Percentiles rank a stretch among this genome's conserved stretches.
Evolutionary conservation across 2,329 filamentous ascomycete species (phyloP).

Genomic region (Verticillium nubilum): DNA sequence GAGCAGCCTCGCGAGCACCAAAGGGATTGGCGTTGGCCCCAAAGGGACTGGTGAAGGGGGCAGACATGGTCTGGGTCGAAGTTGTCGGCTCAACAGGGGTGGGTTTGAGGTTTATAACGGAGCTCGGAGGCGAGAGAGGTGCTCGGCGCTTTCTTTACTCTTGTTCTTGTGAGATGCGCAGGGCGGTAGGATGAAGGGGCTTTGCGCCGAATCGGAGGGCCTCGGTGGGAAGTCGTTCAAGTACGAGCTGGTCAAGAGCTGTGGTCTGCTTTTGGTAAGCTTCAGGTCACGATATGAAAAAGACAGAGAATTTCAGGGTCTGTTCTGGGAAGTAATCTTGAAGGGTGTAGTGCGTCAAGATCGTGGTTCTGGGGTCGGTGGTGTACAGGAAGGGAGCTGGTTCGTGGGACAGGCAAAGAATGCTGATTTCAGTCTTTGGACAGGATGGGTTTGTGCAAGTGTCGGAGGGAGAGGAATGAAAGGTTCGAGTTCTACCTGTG

Average conservation of each 20-base stretch:
- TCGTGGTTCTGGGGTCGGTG: background rate
- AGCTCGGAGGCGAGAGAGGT: background rate
- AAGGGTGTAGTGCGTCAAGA: background rate
- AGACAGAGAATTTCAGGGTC: background rate
- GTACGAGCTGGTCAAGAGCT: conserved; percentile 56
- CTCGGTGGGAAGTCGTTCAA: conserved; percentile 54
- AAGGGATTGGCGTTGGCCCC: conserved; percentile 69
- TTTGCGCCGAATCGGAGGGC: conserved; percentile 67
- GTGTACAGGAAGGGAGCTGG: background rate
- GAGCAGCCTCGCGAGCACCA: conserved; percentile 38
- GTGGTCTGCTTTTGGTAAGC: conserved; percentile 59
- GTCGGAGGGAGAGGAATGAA: background rate
- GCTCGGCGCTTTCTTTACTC: background rate
- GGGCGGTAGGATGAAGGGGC: conserved; percentile 58
- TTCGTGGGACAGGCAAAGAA: conserved; percentile 8
- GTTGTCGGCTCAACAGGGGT: background rate
- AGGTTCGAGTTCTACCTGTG: background rate
- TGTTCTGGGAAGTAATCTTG: background rate
- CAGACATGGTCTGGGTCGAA: conserved; percentile 55
- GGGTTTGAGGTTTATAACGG: background rate
- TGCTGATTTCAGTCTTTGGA: conserved; percentile 5
- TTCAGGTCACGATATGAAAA: conserved; percentile 39
- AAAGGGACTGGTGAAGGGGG: conserved; percentile 71
- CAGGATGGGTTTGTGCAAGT: conserved; percentile 3
- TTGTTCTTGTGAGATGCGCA: background rate